phyloP scores from a whole-genome alignment of 2,329 filamentous ascomycete genomes.

The Cercospora citrullina region DNA sequence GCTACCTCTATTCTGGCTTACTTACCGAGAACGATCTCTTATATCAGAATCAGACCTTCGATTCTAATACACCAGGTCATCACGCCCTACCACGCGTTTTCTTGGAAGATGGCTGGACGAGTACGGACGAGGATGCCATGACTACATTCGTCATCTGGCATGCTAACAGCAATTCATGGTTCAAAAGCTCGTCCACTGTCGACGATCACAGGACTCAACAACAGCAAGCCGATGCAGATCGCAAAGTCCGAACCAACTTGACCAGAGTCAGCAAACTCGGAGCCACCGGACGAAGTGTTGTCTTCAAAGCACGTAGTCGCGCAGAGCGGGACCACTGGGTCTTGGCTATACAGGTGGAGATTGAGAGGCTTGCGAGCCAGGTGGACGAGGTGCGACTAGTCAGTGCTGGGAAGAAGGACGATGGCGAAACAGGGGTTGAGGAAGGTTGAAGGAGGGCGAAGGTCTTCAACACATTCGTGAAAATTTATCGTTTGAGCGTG shows the following conservation, averaged over 20 bases:
- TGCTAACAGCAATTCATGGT: conserved; percentile 57
- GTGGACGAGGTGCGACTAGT: conserved; percentile 54
- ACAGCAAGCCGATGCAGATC: conserved; percentile 8
- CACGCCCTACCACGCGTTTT: conserved; percentile 61
- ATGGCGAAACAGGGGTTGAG: not conserved
- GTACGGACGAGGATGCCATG: conserved; percentile 64
- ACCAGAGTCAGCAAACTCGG: conserved; percentile 63
- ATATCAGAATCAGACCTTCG: conserved; percentile 65
- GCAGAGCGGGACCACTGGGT: conserved; percentile 70
- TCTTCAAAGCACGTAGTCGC: conserved; percentile 65
- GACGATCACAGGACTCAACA: conserved; percentile 35
- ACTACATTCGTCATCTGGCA: conserved; percentile 69
- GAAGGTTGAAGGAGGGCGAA: not conserved
- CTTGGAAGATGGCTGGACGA: conserved; percentile 61
- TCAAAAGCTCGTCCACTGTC: conserved; percentile 43
- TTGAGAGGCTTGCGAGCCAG: conserved; percentile 58
- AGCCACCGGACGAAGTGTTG: conserved; percentile 60
- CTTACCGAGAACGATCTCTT: conserved; percentile 63
- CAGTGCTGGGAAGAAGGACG: conserved; percentile 15
- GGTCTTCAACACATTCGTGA: not conserved
- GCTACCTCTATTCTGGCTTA: conserved; percentile 66
- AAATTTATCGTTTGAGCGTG: not conserved
- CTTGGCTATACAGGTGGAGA: conserved; percentile 64
- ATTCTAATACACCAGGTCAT: conserved; percentile 61
- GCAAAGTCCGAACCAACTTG: conserved; percentile 43